Evolutionary conservation across 345 rosid species (phyloP), one percentile per base, ranked within the genome.

Genomic region (Raphanus raphanistrum): DNA sequence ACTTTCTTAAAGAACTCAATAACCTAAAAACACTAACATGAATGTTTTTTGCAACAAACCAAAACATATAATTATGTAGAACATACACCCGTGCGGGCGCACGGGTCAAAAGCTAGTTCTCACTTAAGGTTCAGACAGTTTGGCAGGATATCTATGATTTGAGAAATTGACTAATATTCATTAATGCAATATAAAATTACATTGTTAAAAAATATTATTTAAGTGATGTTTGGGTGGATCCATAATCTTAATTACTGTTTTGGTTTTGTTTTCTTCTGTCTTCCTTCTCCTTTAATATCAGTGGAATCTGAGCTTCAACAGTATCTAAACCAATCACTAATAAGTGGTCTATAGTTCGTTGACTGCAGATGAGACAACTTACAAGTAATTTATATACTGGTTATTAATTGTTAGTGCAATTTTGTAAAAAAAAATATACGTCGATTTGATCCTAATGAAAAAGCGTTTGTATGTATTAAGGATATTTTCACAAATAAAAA

Each of bases 311-410:
- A 73, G 36, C 36, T 63, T 50, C 12, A 15, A 62, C 16, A 21
- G 59, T 62, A 11, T 28, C 43, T 26, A 71, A 11, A 41, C 48
- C 57, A 41, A 60, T 28, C 43, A 72, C n/a, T 12, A 45, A 13
- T 45, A 28, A 61, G 7, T 64, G 15, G 70, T 63, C 70, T 28
- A 32, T 63, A 32, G 36, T 57, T 66, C 12, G 28, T 73, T 73
- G 54, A 50, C 54, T n/a, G 52, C 38, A 26, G 9, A 3, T 13
- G 54, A 66, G 43, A 55, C 57, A 66, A 12, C 21, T 66, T 64
- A 74, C 58, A 74, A 54, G 66, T 58, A 26, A 28, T 27, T 31
- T 62, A 54, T 21, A 57, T 21, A 57, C 1, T 50, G 21, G 15
- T 21, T 21, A 7, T 57, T 57, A 57, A 21, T 57, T 12, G 43